A percentile compares a stretch with the other conserved stretches of the same genome.
phyloP scores from a whole-genome alignment of 1,284 basidiomycete species.

The Gomphus sp. region DNA sequence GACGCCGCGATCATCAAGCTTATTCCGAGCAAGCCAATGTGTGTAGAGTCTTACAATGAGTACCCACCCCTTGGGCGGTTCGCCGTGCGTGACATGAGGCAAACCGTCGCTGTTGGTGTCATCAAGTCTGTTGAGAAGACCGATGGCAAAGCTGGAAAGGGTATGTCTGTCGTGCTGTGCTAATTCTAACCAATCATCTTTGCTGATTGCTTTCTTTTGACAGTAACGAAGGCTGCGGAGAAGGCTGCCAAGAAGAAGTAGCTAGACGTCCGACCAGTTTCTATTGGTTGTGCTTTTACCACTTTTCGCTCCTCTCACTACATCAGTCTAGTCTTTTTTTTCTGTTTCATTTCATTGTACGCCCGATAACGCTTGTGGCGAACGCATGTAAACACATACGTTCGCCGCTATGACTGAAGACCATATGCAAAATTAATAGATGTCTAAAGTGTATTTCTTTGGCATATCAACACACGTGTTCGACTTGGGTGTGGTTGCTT shows the following conservation, averaged over 20 bases:
- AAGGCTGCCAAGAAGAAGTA: slow-evolving; percentile 90
- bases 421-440: slow-evolving; percentile 1
- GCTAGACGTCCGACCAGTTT: slow-evolving; percentile 2
- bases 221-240: slow-evolving; percentile 92
- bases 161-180: slow-evolving; percentile 31
- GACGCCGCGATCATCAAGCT: slow-evolving; percentile 98
- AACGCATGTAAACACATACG: slow-evolving; percentile 5
- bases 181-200: not conserved
- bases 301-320: slow-evolving; percentile 32
- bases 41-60: slow-evolving; percentile 92
- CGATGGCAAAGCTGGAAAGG: slow-evolving; percentile 79
- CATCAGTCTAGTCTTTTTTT: slow-evolving; percentile 26
- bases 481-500: slow-evolving; percentile 35
- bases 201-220: slow-evolving; percentile 9
- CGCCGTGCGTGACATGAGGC: slow-evolving; percentile 97
- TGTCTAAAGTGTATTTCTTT: slow-evolving; percentile 1
- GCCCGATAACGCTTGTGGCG: slow-evolving; percentile 35
- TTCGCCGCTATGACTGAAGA: slow-evolving; percentile 7
- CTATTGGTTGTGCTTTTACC: slow-evolving; percentile 17
- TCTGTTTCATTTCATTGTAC: slow-evolving; percentile 30
- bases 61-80: slow-evolving; percentile 99
- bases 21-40: slow-evolving; percentile 94
- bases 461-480: slow-evolving; percentile 64
- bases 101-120: slow-evolving; percentile 96
- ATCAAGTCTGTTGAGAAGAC: slow-evolving; percentile 95